phyloP scores from a whole-genome alignment of 2,329 filamentous ascomycete species.

The Trichoderma sp. region DNA sequence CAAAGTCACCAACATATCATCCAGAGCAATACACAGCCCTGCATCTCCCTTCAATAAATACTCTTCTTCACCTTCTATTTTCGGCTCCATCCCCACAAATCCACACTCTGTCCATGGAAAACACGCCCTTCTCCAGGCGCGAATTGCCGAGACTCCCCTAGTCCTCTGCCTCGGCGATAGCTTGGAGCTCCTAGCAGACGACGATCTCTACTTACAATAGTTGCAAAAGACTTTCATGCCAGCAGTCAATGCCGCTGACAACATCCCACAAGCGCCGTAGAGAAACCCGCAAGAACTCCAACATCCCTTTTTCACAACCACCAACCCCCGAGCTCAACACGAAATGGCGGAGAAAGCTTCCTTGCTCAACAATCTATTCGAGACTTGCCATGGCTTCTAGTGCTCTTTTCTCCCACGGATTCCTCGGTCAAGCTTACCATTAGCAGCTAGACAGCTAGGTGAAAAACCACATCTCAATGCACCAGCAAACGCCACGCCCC shows the following conservation, averaged over 20 bases:
- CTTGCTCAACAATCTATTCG: not conserved
- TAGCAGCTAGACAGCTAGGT: not conserved
- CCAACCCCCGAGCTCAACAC: not conserved
- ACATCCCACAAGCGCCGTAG: not conserved
- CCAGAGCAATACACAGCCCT: not conserved
- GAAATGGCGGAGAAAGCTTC: not conserved
- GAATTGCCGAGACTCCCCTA: slow-evolving; percentile 13
- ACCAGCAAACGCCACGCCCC: not conserved
- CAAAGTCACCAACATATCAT: not conserved
- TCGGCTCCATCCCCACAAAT: not conserved
- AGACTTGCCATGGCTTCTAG: not conserved
- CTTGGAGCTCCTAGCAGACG: not conserved
- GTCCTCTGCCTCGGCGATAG: not conserved
- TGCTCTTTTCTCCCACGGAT: not conserved
- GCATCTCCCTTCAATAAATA: not conserved
- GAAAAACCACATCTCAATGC: not conserved
- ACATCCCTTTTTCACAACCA: not conserved
- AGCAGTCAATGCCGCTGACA: not conserved
- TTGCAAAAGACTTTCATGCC: not conserved
- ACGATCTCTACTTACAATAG: not conserved
- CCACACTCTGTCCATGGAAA: not conserved
- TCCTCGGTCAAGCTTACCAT: not conserved
- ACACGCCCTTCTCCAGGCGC: not conserved
- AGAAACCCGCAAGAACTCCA: not conserved
- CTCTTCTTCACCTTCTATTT: not conserved